A percentile compares a stretch with the other conserved stretches of the same genome.
These are phyloP conservation scores for Cladosporium sp. DNA, from an alignment of 2,329 filamentous ascomycete genomes.

Conservation along the genomic window DNA sequence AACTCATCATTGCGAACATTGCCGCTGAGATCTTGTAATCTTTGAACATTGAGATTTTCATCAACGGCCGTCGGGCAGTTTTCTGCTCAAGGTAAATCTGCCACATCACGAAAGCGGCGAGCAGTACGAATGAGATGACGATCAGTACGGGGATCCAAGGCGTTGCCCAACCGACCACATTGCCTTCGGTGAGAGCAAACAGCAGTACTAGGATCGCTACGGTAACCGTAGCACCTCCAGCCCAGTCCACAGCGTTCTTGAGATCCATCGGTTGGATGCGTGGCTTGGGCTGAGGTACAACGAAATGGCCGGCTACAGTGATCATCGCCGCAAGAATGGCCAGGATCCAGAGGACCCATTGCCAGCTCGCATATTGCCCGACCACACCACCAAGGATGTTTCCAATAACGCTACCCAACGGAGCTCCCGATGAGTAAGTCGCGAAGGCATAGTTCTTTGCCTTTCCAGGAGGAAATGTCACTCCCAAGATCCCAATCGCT, in stretches of 20 bases:
- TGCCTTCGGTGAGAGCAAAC: conserved; percentile 69
- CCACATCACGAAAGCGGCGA: conserved; percentile 62
- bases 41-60: conserved; percentile 66
- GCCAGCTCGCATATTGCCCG: conserved; percentile 64
- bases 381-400: conserved; percentile 67
- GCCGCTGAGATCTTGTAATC: conserved; percentile 63
- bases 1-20: conserved; percentile 66
- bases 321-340: conserved; percentile 62
- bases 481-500: conserved; percentile 69
- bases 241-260: conserved; percentile 63
- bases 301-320: conserved; percentile 58
- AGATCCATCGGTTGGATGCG: conserved; percentile 27
- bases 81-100: conserved; percentile 61
- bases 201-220: conserved; percentile 63
- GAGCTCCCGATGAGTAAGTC: conserved; percentile 64
- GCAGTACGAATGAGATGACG: conserved; percentile 58
- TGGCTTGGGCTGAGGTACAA: conserved; percentile 58
- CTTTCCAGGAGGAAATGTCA: conserved; percentile 66
- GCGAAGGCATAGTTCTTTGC: conserved; percentile 73
- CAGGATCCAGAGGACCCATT: conserved; percentile 67
- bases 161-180: conserved; percentile 67
- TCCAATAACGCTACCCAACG: conserved; percentile 65
- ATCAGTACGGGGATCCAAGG: conserved; percentile 65
- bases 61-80: conserved; percentile 57
- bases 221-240: conserved; percentile 66